Base-by-base conservation (phyloP, 2,329 filamentous ascomycete species). In the Aspergillus pseudonomiae region DNA sequence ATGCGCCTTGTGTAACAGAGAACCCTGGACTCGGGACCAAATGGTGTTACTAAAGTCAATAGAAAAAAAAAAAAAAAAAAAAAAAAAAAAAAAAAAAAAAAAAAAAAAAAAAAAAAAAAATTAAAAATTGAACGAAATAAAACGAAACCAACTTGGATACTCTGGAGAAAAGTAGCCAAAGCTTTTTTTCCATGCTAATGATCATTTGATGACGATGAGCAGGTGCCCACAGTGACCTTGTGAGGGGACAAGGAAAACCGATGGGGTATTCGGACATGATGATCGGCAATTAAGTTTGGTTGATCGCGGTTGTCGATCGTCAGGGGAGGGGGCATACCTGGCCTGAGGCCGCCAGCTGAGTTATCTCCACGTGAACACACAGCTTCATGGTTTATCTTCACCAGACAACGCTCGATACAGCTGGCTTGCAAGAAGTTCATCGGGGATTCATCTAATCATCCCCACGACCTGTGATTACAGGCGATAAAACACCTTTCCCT, bases 401-500 rank as follows among this genome's bases (percentile, higher is more conserved):
- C 32, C 30, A 24, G 52, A 54, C 11, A n/a, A 16, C 39, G 4
- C 16, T 41, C 19, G 34, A 36, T 36, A 36, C 14, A 41, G 9
- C 3, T 41, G n/a, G 4, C 14, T 41, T 19, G 36, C 16, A 41
- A 41, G 36, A n/a, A n/a, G 16, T 41, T 41, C 3, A 4, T 41
- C 39, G 7, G 19, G 6, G 1, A 41, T 9, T 4, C 16, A 41
- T n/a, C 39, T n/a, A n/a, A n/a, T 9, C 36, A 19, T n/a, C 10
- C 19, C 28, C 19, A 32, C 28, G 12, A 34, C 48, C 5, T 48
- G 39, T 26, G 45, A 9, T 36, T 36, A 39, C 16, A 41, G 52
- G 10, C 21, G 52, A 55, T 55, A 55, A 30, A 54, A 59, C 6
- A 68, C 68, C 64, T 57, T 69, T 0, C 69, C 67, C 32, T 72